Evolutionary conservation across 2,329 filamentous ascomycete genomes (phyloP).

Genomic region (Alternaria sp.): DNA sequence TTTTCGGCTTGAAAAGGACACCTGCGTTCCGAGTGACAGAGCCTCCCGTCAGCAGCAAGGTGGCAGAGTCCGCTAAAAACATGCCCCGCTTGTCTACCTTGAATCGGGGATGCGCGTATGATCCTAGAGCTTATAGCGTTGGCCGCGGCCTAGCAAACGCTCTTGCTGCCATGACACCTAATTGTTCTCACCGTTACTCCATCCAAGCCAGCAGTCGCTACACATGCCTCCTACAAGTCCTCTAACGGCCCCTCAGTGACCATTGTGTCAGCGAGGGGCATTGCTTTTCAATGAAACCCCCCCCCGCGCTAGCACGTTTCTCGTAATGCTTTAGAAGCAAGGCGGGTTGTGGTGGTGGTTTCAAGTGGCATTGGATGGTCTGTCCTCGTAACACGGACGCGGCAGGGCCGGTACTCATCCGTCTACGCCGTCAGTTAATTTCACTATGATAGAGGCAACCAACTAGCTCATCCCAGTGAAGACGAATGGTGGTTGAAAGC

Average conservation of each 20-base stretch:
- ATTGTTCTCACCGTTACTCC: conserved; percentile 29
- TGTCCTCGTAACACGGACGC: conserved; percentile 33
- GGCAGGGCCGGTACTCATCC: conserved; percentile 36
- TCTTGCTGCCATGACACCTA: conserved; percentile 19
- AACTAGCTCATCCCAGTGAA: conserved; percentile 6
- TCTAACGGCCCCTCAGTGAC: conserved; percentile 20
- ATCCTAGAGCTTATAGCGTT: conserved; percentile 27
- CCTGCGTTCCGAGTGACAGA: conserved; percentile 5
- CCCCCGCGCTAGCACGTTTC: conserved; percentile 48
- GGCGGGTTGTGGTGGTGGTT: conserved; percentile 39
- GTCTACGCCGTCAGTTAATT: conserved; percentile 36
- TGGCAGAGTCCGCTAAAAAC: conserved; percentile 18
- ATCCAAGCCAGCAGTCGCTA: conserved; percentile 9
- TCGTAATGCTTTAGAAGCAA: conserved; percentile 46
- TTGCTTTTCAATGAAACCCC: conserved; percentile 35
- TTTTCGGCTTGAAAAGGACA: conserved; percentile 12
- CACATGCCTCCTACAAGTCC: conserved; percentile 10
- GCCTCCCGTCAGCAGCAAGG: conserved; percentile 21
- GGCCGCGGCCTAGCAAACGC: conserved; percentile 28
- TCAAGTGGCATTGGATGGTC: conserved; percentile 36
- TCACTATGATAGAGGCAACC: conserved; percentile 13
- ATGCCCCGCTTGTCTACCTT: conserved; percentile 28
- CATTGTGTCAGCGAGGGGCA: conserved; percentile 26
- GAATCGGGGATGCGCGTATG: conserved; percentile 23
- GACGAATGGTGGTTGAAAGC: conserved; percentile 3